Base-by-base conservation (phyloP, 2,329 filamentous ascomycete genomes). In the Diplocarpon rosae region DNA sequence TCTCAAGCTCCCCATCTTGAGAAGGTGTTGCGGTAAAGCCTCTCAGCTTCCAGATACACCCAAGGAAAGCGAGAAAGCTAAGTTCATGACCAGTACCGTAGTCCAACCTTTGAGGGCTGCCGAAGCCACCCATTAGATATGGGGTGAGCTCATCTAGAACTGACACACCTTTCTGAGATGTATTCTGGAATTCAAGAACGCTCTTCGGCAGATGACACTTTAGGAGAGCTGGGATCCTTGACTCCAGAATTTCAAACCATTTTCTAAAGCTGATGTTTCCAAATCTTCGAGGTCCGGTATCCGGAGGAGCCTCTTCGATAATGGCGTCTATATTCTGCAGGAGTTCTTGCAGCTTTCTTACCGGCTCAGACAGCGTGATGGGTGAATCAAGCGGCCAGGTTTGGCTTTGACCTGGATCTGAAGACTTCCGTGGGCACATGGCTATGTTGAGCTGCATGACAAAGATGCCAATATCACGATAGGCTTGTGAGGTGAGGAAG, bases 41-140 rank as follows among this genome's bases (percentile, higher is more conserved):
- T 36, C 83, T 80, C 2, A 98, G 69, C 63, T 95, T 95, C 89
- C 90, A 98, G 5, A 98, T 69, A 48, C 84, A 81, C 4, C 80
- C 89, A 5, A 98, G 63, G 51, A 98, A 98, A 1, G 92, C 90
- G 7, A 96, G 64, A 58, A 98, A 98, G 65, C 85, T 95, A 41
- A 98, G 69, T 61, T 98, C 92, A 62, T 98, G 92, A 0, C 92
- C 92, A 0, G 92, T 96, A 1, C 92, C 92, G 60, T 95, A 98
- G 65, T 98, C 92, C 20, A 98, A 70, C 43, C 92, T 72, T 58
- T 95, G 87, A 0, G 85, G 65, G 59, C 88, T 96, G 3, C 92
- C 92, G 65, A 95, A 95, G 4, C 76, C 77, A 12, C 88, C 89
- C 3, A 94, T 63, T 1, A 98, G 73, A 62, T 98, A 98, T 34